phyloP scores from a whole-genome alignment of 2,329 filamentous ascomycete species.

The Aspergillus versicolor region DNA sequence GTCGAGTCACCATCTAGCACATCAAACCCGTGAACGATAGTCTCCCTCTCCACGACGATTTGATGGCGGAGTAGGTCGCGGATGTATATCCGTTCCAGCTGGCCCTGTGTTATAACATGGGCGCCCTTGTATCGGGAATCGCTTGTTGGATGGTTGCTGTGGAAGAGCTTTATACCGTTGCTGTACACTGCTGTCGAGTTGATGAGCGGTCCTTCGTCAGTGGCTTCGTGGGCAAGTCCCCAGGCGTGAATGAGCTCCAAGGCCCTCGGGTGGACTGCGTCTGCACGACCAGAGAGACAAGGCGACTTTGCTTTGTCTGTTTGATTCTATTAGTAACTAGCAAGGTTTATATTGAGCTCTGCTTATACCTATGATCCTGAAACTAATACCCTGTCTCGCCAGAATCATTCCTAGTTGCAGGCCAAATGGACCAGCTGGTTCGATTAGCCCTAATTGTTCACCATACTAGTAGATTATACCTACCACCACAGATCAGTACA shows the following conservation, averaged over 20 bases:
- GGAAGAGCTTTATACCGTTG: neutral
- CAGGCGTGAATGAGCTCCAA: constrained; percentile 1
- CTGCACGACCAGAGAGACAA: neutral
- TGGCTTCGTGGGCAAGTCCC: constrained; percentile 2
- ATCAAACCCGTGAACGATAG: neutral
- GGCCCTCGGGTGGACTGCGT: neutral
- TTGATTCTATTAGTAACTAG: neutral
- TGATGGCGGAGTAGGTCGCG: constrained; percentile 36
- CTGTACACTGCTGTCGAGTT: constrained; percentile 2
- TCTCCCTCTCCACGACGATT: constrained; percentile 23
- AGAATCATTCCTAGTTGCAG: constrained; percentile 1
- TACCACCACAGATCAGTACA: constrained; percentile 9
- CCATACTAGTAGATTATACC: neutral
- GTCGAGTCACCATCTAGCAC: neutral
- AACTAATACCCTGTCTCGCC: neutral
- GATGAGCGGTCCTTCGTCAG: constrained; percentile 2
- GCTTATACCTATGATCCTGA: constrained; percentile 1
- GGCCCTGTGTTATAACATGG: constrained; percentile 39
- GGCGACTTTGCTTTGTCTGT: neutral
- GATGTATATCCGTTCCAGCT: constrained; percentile 38
- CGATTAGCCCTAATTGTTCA: neutral
- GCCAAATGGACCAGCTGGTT: constrained; percentile 2
- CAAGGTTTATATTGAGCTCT: too few species aligned
- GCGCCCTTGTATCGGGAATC: constrained; percentile 20
- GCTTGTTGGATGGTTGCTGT: neutral